Percentiles rank a stretch among this genome's conserved stretches.
phyloP scores from a whole-genome alignment of 2,329 filamentous ascomycete genomes.

The Fusarium sp. region DNA sequence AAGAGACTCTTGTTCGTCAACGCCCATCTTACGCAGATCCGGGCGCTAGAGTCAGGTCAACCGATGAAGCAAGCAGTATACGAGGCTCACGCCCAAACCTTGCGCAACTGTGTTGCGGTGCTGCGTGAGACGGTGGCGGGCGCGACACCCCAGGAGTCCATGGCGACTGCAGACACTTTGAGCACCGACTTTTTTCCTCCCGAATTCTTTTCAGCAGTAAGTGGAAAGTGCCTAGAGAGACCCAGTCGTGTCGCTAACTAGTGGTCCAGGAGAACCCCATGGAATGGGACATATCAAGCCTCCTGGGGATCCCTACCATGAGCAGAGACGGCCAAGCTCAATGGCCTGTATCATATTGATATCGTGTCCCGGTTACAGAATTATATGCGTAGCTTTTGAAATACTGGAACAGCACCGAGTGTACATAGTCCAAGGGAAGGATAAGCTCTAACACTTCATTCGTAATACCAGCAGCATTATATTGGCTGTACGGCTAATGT shows the following conservation, averaged over 20 bases:
- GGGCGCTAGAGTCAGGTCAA: constrained; percentile 36
- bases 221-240: not conserved
- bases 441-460: not conserved
- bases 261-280: constrained; percentile 34
- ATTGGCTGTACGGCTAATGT: constrained; percentile 42
- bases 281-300: constrained; percentile 43
- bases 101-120: constrained; percentile 34
- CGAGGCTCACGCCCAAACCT: constrained; percentile 34
- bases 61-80: constrained; percentile 39
- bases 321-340: constrained; percentile 17
- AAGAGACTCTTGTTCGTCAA: constrained; percentile 41
- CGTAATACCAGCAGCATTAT: constrained; percentile 33
- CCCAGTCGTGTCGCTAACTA: constrained; percentile 9
- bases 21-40: constrained; percentile 40
- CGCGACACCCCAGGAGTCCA: constrained; percentile 35
- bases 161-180: constrained; percentile 25
- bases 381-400: not conserved
- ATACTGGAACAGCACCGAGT: not conserved
- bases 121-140: constrained; percentile 26
- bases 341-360: constrained; percentile 30
- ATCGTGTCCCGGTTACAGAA: not conserved
- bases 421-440: not conserved
- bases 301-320: constrained; percentile 35
- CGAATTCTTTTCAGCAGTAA: constrained; percentile 35
- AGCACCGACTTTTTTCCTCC: constrained; percentile 30